Conservation (phyloP, 2,329 filamentous ascomycete genomes). For the Epichloe hybrida region DNA sequence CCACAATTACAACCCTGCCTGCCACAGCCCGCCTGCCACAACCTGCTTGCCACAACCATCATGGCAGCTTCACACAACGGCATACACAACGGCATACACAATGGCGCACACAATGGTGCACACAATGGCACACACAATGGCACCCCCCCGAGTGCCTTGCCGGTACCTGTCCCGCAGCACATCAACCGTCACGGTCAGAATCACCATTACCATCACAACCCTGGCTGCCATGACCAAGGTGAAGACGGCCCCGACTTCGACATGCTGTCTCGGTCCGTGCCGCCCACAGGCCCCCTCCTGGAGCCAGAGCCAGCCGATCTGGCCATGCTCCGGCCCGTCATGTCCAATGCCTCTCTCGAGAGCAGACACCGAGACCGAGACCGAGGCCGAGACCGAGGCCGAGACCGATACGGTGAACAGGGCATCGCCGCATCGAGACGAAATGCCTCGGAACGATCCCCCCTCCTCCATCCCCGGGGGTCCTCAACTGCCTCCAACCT, state of each 20-base stretch:
- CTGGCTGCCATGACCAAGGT: not conserved
- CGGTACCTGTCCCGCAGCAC: not conserved
- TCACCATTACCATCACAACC: not conserved
- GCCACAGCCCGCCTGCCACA: too few species aligned
- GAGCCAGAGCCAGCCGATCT: constrained; percentile 28
- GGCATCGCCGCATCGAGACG: not conserved
- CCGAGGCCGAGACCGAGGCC: too few species aligned
- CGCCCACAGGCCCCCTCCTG: constrained; percentile 23
- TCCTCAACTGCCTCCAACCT: constrained; percentile 3
- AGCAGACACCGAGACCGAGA: not conserved
- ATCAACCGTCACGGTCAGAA: not conserved
- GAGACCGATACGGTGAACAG: not conserved
- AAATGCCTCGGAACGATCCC: constrained; percentile 13
- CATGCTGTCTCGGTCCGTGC: constrained; percentile 25
- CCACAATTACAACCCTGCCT: too few species aligned
- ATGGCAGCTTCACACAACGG: not conserved
- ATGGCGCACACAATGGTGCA: not conserved
- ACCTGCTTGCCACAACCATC: not conserved
- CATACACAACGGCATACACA: not conserved
- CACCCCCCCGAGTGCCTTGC: not conserved
- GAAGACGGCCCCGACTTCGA: constrained; percentile 6
- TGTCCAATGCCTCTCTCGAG: constrained; percentile 5
- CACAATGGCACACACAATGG: not conserved
- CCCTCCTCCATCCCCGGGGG: constrained; percentile 9
- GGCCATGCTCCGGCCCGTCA: constrained; percentile 22